These are phyloP conservation scores for Neofusicoccum sp. DNA, from an alignment of 2,329 filamentous ascomycete species.

Conservation along the genomic window DNA sequence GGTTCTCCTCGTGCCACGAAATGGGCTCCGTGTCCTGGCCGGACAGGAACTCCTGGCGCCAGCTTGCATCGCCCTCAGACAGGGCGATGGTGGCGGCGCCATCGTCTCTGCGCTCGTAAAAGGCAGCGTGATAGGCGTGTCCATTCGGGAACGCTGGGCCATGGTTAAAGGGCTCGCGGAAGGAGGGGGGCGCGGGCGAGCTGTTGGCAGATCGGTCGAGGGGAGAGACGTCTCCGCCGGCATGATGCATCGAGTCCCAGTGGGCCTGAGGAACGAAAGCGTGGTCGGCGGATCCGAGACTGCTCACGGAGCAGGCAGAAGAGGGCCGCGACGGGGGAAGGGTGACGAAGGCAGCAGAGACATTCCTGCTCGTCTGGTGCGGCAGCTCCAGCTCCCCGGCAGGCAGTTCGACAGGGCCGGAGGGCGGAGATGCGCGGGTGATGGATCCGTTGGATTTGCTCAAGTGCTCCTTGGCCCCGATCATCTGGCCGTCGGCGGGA, in stretches of 20 bases:
- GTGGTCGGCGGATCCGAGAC: background rate
- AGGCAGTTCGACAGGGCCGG: background rate
- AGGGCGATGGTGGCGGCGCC: background rate
- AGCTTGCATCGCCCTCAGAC: constrained; percentile 4
- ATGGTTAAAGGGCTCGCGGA: background rate
- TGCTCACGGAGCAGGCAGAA: background rate
- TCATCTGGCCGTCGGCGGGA: background rate
- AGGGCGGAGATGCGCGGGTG: background rate
- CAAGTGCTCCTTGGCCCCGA: constrained; percentile 9
- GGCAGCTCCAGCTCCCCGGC: background rate
- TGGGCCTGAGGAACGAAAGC: background rate
- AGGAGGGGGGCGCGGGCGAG: background rate
- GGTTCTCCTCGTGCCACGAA: constrained; percentile 2
- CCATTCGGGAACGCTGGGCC: background rate
- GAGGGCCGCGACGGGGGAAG: constrained; percentile 3
- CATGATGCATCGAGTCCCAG: background rate
- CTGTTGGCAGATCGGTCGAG: background rate
- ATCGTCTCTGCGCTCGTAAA: background rate
- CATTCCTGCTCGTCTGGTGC: background rate
- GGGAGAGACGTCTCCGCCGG: constrained; percentile 2
- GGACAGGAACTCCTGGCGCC: background rate
- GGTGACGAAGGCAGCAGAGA: background rate
- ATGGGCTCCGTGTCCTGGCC: background rate
- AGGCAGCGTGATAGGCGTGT: background rate
- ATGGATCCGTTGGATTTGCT: constrained; percentile 2